Evolutionary conservation across 345 rosid genomes (phyloP), one percentile per base, ranked within the genome.

Genomic region (Salix arbutifolia): DNA sequence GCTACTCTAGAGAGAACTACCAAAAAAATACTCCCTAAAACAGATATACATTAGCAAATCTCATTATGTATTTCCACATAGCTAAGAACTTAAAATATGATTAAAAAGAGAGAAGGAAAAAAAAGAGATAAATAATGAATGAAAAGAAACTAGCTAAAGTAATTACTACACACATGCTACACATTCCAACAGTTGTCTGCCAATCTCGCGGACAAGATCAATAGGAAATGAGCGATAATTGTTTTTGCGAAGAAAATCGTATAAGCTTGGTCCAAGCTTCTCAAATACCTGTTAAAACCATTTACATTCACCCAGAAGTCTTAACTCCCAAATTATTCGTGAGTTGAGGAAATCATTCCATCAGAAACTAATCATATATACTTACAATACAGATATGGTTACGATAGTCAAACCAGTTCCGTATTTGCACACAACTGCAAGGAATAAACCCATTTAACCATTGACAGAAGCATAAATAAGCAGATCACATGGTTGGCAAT

Each of bases 401-500:
- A 91, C 97, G 98, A 96, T 93, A 92, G 98, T 96, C 97, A 96
- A 96, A 96, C 98, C 99, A 96, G 94, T 93, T 91, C 98, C 94
- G 88, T 90, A 96, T 87, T 89, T 93, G 98, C 87, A 96, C 99
- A 93, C 98, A 96, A 93, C 99, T 93, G 97, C 98, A 94, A 94
- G 86, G 96, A 93, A 90, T 87, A 87, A 88, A 91, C 87, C 87
- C 83, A 88, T 90, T 91, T 84, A 91, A 93, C 92, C 79, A 85
- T 76, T 40, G 85, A 81, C 69, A 79, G 62, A 69, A 74, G 31
- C 65, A 74, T 58, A 66, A 30, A 23, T 77, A 75, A 71, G 69
- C 67, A 64, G 65, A 76, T 44, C 71, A 73, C 37, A 48, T 26
- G 69, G 62, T 72, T 73, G 44, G 77, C 77, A 56, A 19, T 46